A percentile compares a stretch with the other conserved stretches of the same genome.
These are phyloP conservation scores for Colletotrichum eremochloae DNA, from an alignment of 2,329 filamentous ascomycete genomes.

Conservation along the genomic window DNA sequence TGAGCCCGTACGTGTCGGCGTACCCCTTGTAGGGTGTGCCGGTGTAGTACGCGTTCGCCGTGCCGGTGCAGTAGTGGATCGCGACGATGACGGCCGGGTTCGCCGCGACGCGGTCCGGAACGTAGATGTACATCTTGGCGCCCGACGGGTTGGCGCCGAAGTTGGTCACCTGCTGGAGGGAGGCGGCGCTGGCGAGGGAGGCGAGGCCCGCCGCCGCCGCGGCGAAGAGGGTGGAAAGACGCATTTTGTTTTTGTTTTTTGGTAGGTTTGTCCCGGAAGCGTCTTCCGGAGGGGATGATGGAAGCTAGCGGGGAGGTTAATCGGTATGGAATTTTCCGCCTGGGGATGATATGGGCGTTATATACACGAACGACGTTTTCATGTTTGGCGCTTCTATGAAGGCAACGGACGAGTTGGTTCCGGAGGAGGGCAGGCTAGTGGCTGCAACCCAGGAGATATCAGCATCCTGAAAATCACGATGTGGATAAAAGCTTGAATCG, in stretches of 20 bases:
- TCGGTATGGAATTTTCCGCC: neutral
- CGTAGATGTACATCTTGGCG: conserved; percentile 48
- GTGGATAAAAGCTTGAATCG: neutral
- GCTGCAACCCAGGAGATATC: conserved; percentile 9
- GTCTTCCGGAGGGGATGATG: neutral
- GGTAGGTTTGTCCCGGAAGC: too few species aligned
- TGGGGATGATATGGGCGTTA: neutral
- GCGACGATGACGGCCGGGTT: conserved; percentile 64
- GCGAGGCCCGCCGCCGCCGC: conserved; percentile 17
- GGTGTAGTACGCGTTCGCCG: conserved; percentile 61
- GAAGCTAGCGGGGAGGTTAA: neutral
- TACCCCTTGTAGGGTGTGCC: conserved; percentile 62
- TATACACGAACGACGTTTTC: neutral
- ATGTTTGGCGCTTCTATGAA: neutral
- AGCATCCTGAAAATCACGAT: neutral
- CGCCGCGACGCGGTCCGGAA: conserved; percentile 47
- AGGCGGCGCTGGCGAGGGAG: conserved; percentile 45
- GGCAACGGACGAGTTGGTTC: conserved; percentile 35
- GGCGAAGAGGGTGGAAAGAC: conserved; percentile 17
- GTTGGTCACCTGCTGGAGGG: conserved; percentile 54
- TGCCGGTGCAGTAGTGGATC: conserved; percentile 67
- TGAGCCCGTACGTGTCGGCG: conserved; percentile 57
- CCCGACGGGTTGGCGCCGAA: conserved; percentile 53
- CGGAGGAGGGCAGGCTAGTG: conserved; percentile 12
- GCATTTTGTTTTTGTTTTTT: neutral